Evolutionary conservation across 2,329 filamentous ascomycete species (phyloP).

Genomic region (Fusarium heterosporum): DNA sequence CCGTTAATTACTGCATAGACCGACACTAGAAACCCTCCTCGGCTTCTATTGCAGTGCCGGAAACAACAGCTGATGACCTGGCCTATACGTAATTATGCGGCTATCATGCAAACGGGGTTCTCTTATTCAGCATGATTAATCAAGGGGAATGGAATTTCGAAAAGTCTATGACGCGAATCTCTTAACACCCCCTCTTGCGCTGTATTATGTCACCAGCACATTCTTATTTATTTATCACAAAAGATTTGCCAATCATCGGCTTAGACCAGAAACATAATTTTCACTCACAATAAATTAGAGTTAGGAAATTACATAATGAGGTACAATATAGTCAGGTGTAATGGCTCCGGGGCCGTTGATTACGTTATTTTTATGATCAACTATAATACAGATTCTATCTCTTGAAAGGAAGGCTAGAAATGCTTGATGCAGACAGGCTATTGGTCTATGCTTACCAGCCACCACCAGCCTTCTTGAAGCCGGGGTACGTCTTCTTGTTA

Average conservation of each 20-base stretch:
- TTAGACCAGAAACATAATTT: background rate
- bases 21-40: constrained; percentile 3
- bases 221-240: background rate
- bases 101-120: background rate
- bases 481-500: constrained; percentile 37
- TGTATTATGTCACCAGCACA: background rate
- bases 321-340: background rate
- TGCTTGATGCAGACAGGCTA: background rate
- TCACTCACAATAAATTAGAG: background rate
- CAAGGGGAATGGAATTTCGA: too few species aligned
- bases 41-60: background rate
- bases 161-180: constrained; percentile 16
- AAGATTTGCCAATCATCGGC: too few species aligned
- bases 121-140: constrained; percentile 16
- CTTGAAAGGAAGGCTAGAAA: background rate
- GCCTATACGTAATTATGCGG: background rate
- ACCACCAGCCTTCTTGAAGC: constrained; percentile 39
- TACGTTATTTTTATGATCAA: constrained; percentile 1
- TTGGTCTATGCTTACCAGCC: constrained; percentile 22
- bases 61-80: background rate
- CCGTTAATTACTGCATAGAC: background rate
- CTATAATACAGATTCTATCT: constrained; percentile 1
- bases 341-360: background rate
- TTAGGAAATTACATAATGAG: background rate
- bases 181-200: background rate